Conservation (phyloP, 1,284 basidiomycete genomes). For the Heterobasidion parviporum region DNA sequence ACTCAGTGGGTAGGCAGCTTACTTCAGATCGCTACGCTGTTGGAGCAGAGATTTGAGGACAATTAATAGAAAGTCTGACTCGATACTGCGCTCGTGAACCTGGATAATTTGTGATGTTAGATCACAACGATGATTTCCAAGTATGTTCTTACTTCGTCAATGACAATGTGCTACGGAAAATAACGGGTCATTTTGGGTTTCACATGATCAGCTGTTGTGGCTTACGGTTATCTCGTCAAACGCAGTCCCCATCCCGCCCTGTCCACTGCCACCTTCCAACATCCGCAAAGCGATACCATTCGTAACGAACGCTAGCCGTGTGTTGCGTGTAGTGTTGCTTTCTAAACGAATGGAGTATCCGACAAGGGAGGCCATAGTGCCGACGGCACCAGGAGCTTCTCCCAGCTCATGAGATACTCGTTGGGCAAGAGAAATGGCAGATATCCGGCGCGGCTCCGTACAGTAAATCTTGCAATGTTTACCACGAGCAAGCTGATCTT, state of each 20-base stretch:
- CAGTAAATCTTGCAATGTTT: constrained; percentile 89
- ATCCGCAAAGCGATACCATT: constrained; percentile 97
- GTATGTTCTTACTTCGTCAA: constrained; percentile 63
- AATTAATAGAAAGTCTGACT: constrained; percentile 95
- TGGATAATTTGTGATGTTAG: constrained; percentile 9
- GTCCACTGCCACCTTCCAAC: constrained; percentile 77
- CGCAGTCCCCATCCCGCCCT: constrained; percentile 60
- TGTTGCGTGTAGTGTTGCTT: constrained; percentile 78
- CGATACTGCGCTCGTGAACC: constrained; percentile 93
- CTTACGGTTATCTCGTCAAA: constrained; percentile 91
- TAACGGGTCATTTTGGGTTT: background rate
- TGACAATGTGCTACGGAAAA: constrained; percentile 64
- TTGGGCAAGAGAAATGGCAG: constrained; percentile 94
- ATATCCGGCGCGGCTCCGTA: constrained; percentile 95
- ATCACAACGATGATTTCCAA: background rate
- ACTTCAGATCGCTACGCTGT: constrained; percentile 82
- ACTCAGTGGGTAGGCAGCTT: constrained; percentile 11
- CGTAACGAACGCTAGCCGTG: constrained; percentile 80
- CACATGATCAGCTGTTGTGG: background rate
- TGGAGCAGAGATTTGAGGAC: constrained; percentile 86
- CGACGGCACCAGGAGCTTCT: constrained; percentile 77
- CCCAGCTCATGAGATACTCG: constrained; percentile 93
- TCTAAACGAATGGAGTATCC: constrained; percentile 96
- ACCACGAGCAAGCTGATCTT: constrained; percentile 81
- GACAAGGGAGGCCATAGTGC: constrained; percentile 75